Evolutionary conservation across 1,284 basidiomycete species (phyloP).

Genomic region (Marasmius sp.): DNA sequence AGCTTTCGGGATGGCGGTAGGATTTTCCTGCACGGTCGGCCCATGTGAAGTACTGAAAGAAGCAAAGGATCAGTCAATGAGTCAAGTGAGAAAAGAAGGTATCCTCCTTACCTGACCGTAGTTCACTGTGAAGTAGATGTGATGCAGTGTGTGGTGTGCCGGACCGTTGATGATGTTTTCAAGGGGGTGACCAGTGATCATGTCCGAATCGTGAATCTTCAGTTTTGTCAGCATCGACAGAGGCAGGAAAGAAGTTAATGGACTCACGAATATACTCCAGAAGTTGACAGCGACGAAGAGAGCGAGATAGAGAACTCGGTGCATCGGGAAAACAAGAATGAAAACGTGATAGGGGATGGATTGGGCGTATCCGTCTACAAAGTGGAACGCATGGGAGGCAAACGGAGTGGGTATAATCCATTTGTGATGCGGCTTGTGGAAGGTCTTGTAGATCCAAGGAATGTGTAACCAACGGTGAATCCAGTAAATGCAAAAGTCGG

Average conservation of each 20-base stretch:
- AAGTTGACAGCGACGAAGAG: constrained; percentile 90
- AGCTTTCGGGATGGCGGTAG: constrained; percentile 50
- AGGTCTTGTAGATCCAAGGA: neutral
- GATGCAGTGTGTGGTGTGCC: constrained; percentile 96
- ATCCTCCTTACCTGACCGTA: constrained; percentile 73
- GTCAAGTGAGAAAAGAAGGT: neutral
- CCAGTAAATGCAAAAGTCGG: constrained; percentile 94
- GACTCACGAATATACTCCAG: constrained; percentile 84
- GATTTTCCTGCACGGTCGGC: constrained; percentile 85
- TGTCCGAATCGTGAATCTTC: constrained; percentile 98
- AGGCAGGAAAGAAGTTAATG: neutral
- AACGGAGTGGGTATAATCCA: constrained; percentile 91
- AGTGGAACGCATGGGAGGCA: constrained; percentile 97
- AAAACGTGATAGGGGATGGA: constrained; percentile 95
- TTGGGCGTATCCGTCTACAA: constrained; percentile 92
- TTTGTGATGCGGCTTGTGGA: constrained; percentile 4
- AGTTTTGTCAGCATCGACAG: neutral
- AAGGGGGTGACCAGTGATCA: constrained; percentile 91
- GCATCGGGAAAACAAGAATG: constrained; percentile 89
- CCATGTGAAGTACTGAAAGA: constrained; percentile 88
- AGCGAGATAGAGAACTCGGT: constrained; percentile 78
- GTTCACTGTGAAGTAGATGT: constrained; percentile 95
- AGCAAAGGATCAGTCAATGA: constrained; percentile 11
- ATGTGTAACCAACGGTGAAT: constrained; percentile 90
- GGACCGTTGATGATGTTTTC: constrained; percentile 96